A percentile compares a stretch with the other conserved stretches of the same genome.
phyloP scores from a whole-genome alignment of 2,329 filamentous ascomycete genomes.

The Phialophora verrucosa region DNA sequence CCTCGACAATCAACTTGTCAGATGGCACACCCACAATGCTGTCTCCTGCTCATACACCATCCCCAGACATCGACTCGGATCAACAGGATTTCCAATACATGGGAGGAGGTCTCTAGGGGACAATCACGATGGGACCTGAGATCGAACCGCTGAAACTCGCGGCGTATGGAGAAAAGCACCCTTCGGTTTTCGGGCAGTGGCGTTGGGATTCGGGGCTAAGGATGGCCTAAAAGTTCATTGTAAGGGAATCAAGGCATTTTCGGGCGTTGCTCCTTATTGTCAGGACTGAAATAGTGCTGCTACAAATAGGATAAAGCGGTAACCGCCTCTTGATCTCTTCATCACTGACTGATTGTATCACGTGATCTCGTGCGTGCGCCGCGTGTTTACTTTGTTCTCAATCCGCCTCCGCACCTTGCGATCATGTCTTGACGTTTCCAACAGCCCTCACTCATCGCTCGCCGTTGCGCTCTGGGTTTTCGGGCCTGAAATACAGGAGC shows the following conservation, averaged over 20 bases:
- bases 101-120: conserved; percentile 6
- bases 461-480: background rate
- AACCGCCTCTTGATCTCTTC: background rate
- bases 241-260: background rate
- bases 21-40: background rate
- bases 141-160: background rate
- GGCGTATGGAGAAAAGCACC: background rate
- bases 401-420: background rate
- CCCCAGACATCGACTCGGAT: conserved; percentile 6
- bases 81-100: conserved; percentile 19
- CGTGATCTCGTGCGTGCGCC: background rate
- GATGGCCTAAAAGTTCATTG: background rate
- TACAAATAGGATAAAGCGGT: background rate
- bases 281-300: background rate
- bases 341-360: background rate
- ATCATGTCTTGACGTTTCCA: background rate
- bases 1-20: conserved; percentile 17
- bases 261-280: background rate
- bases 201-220: background rate
- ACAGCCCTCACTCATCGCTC: background rate
- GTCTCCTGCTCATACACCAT: conserved; percentile 14
- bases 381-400: background rate
- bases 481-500: background rate
- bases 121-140: background rate
- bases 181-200: background rate